phyloP scores from a whole-genome alignment of 2,329 filamentous ascomycete species.

The Trichoderma citrinoviride region DNA sequence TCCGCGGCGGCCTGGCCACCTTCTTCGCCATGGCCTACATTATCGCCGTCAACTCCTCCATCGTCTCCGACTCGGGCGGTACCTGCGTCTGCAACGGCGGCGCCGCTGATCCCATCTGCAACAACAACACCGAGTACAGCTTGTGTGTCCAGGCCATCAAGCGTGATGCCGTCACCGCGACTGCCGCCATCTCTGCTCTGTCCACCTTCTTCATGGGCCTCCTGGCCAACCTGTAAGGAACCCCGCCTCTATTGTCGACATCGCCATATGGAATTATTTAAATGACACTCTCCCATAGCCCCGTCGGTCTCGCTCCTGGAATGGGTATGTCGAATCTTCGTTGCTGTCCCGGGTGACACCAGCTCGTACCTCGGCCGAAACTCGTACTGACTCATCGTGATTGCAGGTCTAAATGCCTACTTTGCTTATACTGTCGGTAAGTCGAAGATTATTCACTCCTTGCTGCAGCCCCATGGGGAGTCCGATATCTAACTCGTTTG shows the following conservation, averaged over 20 bases:
- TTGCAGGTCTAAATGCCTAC: constrained; percentile 70
- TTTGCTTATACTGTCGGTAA: constrained; percentile 66
- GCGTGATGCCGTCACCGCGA: constrained; percentile 79
- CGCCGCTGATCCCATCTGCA: constrained; percentile 52
- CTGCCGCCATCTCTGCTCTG: constrained; percentile 76
- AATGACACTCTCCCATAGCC: constrained; percentile 26
- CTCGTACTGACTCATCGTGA: constrained; percentile 13
- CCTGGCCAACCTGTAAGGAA: constrained; percentile 67
- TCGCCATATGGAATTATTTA: background rate
- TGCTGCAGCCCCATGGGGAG: background rate
- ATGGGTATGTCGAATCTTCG: constrained; percentile 37
- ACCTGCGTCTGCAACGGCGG: constrained; percentile 68
- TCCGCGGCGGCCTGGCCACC: constrained; percentile 78
- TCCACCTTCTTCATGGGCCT: constrained; percentile 82
- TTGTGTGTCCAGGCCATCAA: constrained; percentile 64
- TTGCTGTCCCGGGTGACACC: background rate
- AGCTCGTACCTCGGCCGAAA: background rate
- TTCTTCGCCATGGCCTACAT: constrained; percentile 65
- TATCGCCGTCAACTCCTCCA: constrained; percentile 52
- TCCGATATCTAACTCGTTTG: background rate
- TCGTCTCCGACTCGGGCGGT: constrained; percentile 64
- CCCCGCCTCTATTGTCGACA: background rate
- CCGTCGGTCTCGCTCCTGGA: constrained; percentile 42
- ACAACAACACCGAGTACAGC: constrained; percentile 55
- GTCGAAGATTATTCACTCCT: background rate